These are phyloP conservation scores for Volvox africanus DNA, from an alignment of 139 green algal genomes.

Conservation along the genomic window DNA sequence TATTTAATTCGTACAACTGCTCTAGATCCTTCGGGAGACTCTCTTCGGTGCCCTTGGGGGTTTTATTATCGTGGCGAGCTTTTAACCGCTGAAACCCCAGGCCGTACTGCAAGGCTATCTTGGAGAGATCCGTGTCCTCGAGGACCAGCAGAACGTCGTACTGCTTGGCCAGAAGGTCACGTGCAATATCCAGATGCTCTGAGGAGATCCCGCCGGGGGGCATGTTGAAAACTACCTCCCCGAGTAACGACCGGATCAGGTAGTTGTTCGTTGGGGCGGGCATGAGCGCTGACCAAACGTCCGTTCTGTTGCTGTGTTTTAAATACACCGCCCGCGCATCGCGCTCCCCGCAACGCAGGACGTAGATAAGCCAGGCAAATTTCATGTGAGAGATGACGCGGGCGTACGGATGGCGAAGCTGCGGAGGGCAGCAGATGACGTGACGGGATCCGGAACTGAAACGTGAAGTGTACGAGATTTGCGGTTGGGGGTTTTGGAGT, in stretches of 20 bases:
- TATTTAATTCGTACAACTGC: neutral
- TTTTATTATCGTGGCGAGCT: neutral
- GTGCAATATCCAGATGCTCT: neutral
- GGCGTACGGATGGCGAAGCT: neutral
- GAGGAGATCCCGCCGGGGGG: neutral
- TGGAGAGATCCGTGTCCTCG: neutral
- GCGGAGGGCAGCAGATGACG: neutral
- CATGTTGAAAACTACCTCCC: neutral
- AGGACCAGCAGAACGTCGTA: conserved; percentile 5
- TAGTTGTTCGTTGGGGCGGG: conserved; percentile 6
- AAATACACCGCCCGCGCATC: neutral
- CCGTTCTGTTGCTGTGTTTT: neutral
- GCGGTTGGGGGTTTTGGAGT: no score
- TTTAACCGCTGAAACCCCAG: neutral
- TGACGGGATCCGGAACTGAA: no score
- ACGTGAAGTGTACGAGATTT: no score
- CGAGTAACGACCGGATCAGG: neutral
- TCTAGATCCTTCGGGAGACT: neutral
- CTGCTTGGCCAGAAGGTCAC: neutral
- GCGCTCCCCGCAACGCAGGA: neutral
- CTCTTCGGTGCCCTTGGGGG: neutral
- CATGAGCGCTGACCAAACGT: neutral
- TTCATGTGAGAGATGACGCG: conserved; percentile 1
- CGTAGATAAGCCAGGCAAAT: neutral
- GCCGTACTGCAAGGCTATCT: neutral